These are phyloP conservation scores for Cladosporium sp. DNA, from an alignment of 2,329 filamentous ascomycete genomes.

Conservation along the genomic window DNA sequence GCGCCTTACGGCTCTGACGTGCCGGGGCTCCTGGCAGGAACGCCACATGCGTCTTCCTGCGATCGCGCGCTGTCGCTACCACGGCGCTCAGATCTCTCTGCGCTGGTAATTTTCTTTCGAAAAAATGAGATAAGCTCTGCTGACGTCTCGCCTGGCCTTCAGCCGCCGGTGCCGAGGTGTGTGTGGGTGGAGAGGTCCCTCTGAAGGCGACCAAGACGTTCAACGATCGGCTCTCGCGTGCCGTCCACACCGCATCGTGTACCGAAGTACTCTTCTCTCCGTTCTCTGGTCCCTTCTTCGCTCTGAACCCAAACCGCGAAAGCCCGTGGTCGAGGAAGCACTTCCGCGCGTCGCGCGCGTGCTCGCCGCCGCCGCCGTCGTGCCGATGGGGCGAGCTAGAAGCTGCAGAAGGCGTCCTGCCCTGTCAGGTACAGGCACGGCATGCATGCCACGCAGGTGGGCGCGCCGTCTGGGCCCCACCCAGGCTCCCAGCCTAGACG, in stretches of 20 bases:
- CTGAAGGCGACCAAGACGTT: too few species aligned
- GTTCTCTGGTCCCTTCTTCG: too few species aligned
- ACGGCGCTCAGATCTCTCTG: too few species aligned
- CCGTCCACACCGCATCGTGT: conserved; percentile 1
- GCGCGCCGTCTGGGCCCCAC: too few species aligned
- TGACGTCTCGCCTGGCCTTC: not conserved
- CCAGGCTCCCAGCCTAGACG: too few species aligned
- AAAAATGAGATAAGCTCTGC: not conserved
- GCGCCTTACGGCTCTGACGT: too few species aligned
- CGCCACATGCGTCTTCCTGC: too few species aligned
- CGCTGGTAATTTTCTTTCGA: too few species aligned
- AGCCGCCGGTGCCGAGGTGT: not conserved
- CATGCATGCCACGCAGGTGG: not conserved
- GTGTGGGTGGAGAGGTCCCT: not conserved
- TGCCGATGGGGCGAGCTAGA: conserved; percentile 9
- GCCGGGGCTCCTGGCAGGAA: too few species aligned
- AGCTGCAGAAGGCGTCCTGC: conserved; percentile 5
- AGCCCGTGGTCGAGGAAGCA: not conserved
- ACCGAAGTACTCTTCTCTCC: not conserved
- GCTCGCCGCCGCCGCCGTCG: not conserved
- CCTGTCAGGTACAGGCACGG: conserved; percentile 9
- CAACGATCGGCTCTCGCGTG: not conserved
- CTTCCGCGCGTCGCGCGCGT: conserved; percentile 5
- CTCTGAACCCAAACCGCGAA: too few species aligned
- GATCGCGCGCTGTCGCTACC: too few species aligned